Percentiles rank a stretch among this genome's conserved stretches.
Evolutionary conservation across 176 grass and related monocot species (phyloP).

Genomic region (Aechmea fasciata): DNA sequence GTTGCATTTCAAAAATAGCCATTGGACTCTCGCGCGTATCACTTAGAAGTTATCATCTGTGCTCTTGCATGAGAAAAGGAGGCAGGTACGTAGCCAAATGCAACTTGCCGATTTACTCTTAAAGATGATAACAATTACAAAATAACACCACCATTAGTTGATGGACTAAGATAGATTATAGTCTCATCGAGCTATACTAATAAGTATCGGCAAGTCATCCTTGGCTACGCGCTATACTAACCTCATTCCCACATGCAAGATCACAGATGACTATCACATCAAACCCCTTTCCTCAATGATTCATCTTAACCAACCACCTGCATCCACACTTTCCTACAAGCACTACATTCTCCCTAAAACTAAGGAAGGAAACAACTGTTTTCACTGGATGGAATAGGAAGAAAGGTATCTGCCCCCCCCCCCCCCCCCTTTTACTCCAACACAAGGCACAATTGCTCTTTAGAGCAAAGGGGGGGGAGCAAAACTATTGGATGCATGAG

Average conservation of each 20-base stretch:
- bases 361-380: background rate
- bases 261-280: slow-evolving; percentile 23
- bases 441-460: slow-evolving; percentile 20
- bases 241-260: slow-evolving; percentile 70
- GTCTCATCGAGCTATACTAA: background rate
- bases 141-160: background rate
- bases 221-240: slow-evolving; percentile 59
- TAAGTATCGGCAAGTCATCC: slow-evolving; percentile 76
- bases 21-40: background rate
- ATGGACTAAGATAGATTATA: background rate
- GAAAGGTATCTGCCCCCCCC: slow-evolving; percentile 8
- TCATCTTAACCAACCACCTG: background rate
- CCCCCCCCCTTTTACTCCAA: slow-evolving; percentile 17
- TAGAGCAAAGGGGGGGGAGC: slow-evolving; percentile 13
- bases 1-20: background rate
- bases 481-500: background rate
- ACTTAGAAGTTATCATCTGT: slow-evolving; percentile 23
- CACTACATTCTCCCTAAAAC: background rate
- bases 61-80: slow-evolving; percentile 75
- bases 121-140: background rate
- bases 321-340: slow-evolving; percentile 5
- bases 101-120: slow-evolving; percentile 40
- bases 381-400: background rate
- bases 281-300: background rate
- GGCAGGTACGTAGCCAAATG: slow-evolving; percentile 62